phyloP scores from a whole-genome alignment of 805 yeast species.

The Lipomyces oligophaga region DNA sequence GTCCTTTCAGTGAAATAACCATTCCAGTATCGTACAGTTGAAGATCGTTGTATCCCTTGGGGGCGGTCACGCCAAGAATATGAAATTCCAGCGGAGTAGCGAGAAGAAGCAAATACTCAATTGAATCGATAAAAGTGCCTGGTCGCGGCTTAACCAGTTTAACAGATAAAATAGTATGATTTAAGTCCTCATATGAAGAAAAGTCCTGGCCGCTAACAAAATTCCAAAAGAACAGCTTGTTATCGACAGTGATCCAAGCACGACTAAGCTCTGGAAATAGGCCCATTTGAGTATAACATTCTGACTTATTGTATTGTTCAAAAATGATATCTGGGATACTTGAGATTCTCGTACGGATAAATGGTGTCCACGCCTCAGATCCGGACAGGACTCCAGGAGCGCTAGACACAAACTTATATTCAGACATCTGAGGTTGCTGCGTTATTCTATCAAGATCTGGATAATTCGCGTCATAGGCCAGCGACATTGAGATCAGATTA shows the following conservation, averaged over 20 bases:
- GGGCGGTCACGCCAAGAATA: constrained; percentile 66
- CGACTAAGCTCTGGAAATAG: constrained; percentile 73
- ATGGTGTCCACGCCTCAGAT: constrained; percentile 48
- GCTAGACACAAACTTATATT: constrained; percentile 29
- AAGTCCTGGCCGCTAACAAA: constrained; percentile 60
- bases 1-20: constrained; percentile 69
- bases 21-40: constrained; percentile 80
- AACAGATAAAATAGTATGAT: constrained; percentile 72
- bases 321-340: constrained; percentile 78
- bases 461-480: constrained; percentile 34
- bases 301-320: constrained; percentile 62
- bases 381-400: constrained; percentile 1
- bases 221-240: constrained; percentile 82
- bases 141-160: constrained; percentile 76
- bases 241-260: constrained; percentile 82
- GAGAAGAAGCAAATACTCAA: constrained; percentile 67
- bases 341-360: constrained; percentile 63
- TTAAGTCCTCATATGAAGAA: constrained; percentile 76
- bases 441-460: constrained; percentile 38
- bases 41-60: constrained; percentile 41
- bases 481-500: no score
- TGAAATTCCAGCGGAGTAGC: constrained; percentile 78
- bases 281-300: constrained; percentile 73
- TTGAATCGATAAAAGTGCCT: constrained; percentile 73
- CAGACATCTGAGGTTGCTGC: constrained; percentile 35